Percentiles rank a stretch among this genome's conserved stretches.
Evolutionary conservation across 768 basidiomycete species (phyloP).

Genomic region (Candolleomyces eurysporus): DNA sequence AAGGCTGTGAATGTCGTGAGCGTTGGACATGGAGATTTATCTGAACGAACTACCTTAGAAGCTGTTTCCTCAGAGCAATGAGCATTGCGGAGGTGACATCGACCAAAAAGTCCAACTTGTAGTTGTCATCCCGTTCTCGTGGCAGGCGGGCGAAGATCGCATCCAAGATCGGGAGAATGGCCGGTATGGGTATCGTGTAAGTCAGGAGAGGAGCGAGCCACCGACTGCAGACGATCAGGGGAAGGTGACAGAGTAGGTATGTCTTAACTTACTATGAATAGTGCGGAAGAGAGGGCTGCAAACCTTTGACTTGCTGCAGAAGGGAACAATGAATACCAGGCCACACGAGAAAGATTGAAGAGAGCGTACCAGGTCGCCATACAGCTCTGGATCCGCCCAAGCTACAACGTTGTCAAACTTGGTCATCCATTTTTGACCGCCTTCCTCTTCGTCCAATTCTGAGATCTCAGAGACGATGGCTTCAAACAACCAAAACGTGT

Average conservation of each 20-base stretch:
- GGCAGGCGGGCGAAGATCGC: conserved; percentile 59
- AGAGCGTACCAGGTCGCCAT: conserved; percentile 51
- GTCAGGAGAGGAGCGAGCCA: conserved; percentile 74
- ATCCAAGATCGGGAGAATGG: conserved; percentile 68
- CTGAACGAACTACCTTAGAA: neutral
- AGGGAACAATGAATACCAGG: too few species aligned
- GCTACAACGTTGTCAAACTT: conserved; percentile 57
- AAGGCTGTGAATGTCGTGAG: conserved; percentile 35
- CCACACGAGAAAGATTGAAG: neutral
- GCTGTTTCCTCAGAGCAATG: conserved; percentile 43
- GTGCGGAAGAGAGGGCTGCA: conserved; percentile 72
- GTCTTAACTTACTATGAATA: conserved; percentile 67
- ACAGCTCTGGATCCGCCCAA: conserved; percentile 65
- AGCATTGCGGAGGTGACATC: conserved; percentile 73
- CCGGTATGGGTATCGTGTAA: conserved; percentile 66
- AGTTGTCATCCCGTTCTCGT: conserved; percentile 52
- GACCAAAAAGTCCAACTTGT: conserved; percentile 67
- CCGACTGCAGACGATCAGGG: conserved; percentile 41
- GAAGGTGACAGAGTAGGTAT: neutral
- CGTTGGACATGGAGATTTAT: neutral
- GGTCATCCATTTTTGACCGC: conserved; percentile 58
- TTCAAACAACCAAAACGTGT: conserved; percentile 82
- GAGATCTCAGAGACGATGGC: conserved; percentile 68
- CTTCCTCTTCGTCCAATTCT: conserved; percentile 71
- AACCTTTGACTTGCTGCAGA: conserved; percentile 54